Evolutionary conservation across 2,329 filamentous ascomycete genomes (phyloP).

Genomic region (Gaeumannomyces tritici): DNA sequence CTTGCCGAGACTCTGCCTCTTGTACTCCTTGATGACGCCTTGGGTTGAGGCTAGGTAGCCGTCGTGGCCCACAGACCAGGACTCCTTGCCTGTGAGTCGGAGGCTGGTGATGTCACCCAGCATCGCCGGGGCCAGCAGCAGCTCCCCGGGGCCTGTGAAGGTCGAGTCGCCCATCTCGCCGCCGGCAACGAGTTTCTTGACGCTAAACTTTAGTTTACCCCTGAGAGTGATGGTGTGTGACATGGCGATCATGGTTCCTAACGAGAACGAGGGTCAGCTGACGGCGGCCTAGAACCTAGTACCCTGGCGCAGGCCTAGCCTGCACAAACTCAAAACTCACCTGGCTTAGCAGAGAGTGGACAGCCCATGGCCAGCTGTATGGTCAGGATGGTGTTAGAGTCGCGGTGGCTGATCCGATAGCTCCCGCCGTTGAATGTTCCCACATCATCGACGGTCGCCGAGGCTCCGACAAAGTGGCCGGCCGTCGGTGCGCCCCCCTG

Average conservation of each 20-base stretch:
- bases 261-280: background rate
- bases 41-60: slow-evolving; percentile 79
- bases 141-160: slow-evolving; percentile 83
- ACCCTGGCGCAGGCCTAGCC: background rate
- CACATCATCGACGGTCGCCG: slow-evolving; percentile 65
- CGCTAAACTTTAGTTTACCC: slow-evolving; percentile 72
- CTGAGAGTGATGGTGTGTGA: slow-evolving; percentile 76
- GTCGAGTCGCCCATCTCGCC: slow-evolving; percentile 70
- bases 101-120: slow-evolving; percentile 82
- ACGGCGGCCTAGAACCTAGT: background rate
- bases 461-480: slow-evolving; percentile 54
- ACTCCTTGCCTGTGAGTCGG: slow-evolving; percentile 58
- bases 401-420: slow-evolving; percentile 85
- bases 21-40: slow-evolving; percentile 80
- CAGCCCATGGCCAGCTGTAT: slow-evolving; percentile 84
- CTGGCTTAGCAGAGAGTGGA: slow-evolving; percentile 71
- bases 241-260: slow-evolving; percentile 91
- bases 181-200: slow-evolving; percentile 84
- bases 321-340: slow-evolving; percentile 28
- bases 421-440: slow-evolving; percentile 97
- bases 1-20: slow-evolving; percentile 77
- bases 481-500: slow-evolving; percentile 29
- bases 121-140: slow-evolving; percentile 70
- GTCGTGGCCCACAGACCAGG: slow-evolving; percentile 81
- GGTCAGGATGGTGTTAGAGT: slow-evolving; percentile 83